These are phyloP conservation scores for Fusarium hainanense DNA, from an alignment of 2,329 filamentous ascomycete genomes.

Conservation along the genomic window DNA sequence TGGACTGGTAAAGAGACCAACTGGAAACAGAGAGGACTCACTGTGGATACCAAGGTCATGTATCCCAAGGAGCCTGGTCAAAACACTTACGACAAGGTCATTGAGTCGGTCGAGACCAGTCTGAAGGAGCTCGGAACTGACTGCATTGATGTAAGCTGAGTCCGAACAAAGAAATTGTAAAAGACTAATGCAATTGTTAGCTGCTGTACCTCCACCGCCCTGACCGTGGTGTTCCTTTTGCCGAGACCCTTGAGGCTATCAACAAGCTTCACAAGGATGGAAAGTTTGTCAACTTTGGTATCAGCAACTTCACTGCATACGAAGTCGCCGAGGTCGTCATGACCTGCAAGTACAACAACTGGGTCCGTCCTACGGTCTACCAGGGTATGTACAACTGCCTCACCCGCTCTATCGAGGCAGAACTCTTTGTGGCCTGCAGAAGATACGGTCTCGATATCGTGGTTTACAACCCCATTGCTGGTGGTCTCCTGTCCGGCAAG, in stretches of 20 bases:
- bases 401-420: slow-evolving; percentile 78
- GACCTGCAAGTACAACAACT: slow-evolving; percentile 80
- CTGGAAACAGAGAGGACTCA: slow-evolving; percentile 83
- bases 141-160: slow-evolving; percentile 70
- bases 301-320: slow-evolving; percentile 87
- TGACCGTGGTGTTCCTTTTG: slow-evolving; percentile 76
- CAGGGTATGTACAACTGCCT: slow-evolving; percentile 91
- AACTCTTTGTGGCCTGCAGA: slow-evolving; percentile 78
- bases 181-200: slow-evolving; percentile 37
- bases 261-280: slow-evolving; percentile 86
- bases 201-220: slow-evolving; percentile 54
- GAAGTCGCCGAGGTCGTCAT: slow-evolving; percentile 88
- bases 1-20: slow-evolving; percentile 75
- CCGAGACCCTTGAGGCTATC: slow-evolving; percentile 80
- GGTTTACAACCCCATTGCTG: slow-evolving; percentile 84
- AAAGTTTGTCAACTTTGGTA: slow-evolving; percentile 82
- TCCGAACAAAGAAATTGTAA: not conserved
- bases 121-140: slow-evolving; percentile 78
- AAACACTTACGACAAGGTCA: slow-evolving; percentile 73
- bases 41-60: slow-evolving; percentile 78
- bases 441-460: slow-evolving; percentile 84
- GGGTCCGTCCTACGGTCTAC: slow-evolving; percentile 86
- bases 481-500: slow-evolving; percentile 83
- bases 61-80: slow-evolving; percentile 71
- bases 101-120: slow-evolving; percentile 72